Base-by-base conservation (phyloP, 1,284 basidiomycete species). In the Agroathelia rolfsii region DNA sequence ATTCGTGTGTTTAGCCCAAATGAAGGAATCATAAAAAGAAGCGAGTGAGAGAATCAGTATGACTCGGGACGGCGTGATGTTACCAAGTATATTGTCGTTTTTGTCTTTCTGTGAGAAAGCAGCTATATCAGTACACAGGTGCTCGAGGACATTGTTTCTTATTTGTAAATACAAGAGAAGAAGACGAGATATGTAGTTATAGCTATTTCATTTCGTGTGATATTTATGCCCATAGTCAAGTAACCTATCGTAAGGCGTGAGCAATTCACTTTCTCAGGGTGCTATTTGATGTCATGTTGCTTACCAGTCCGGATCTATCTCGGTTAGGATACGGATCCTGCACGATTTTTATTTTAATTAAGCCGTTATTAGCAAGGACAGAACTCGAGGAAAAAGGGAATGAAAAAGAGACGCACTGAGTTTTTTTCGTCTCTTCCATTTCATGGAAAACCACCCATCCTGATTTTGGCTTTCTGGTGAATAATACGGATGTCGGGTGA, bases 391-490 rank as follows among this genome's bases (percentile, higher is more conserved):
- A n/a, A n/a, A n/a, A n/a, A n/a, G n/a, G n/a, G n/a, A n/a, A n/a
- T n/a, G n/a, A n/a, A n/a, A n/a, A n/a, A 25, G 19, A 24, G 9
- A 53, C 79, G 46, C 47, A 85, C 83, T 85, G 80, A 17, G 73
- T 79, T 56, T 94, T 96, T 43, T 87, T 92, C 1, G 94, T 96
- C 55, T 96, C 90, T 45, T 94, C 76, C 56, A 97, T 82, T 53
- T 98, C 93, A 51, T 95, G 89, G 50, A 83, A 98, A 14, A 98
- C 66, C 5, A 97, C 87, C 87, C 89, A 98, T 7, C 86, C 86
- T 0, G 82, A 82, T 11, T 76, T 67, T 2, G 94, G 85, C 46
- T 85, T 88, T 23, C 95, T 67, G 2, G 90, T 95, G 52, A 98
- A 98, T 37, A 97, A 62, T 7, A 96, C 88, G 2, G 92, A 96